Evolutionary conservation across 2,329 filamentous ascomycete species (phyloP), one percentile per base, ranked within the genome.

Genomic region (Apiospora koreana): DNA sequence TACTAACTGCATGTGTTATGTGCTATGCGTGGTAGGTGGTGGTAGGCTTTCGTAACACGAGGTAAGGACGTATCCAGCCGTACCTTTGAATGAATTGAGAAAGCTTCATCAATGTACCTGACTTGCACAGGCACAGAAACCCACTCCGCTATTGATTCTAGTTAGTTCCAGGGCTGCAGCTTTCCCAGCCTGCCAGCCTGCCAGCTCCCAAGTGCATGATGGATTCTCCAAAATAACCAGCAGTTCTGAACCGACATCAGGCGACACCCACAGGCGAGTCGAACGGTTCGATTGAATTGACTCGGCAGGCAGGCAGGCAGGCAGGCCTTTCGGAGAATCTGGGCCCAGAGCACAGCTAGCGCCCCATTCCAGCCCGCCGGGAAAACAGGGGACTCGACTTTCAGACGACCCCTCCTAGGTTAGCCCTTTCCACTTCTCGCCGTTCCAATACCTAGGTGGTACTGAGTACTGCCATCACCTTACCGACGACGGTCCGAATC

Each of bases 161-260:
- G 48, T 31, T 25, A 14, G 25, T 58, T 58, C 50, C 50, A 31
- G 50, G 2, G 45, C 23, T 50, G 50, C 50, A 31, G 50, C 50
- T 35, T 35, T n/a, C 48, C n/a, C 46, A 48, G n/a, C n/a, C n/a
- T 2, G n/a, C 42, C 14, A 16, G 42, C 42, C 42, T 23, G 45
- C 45, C 45, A 48, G 45, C 45, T n/a, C 8, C 45, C 7, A 23
- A 23, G 21, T 8, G 45, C n/a, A 18, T 12, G 28, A 21, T 8
- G 50, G 7, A 10, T n/a, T 31, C 54, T 38, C 54, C 54, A 62
- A 18, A 62, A 62, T 62, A 62, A 62, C 54, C 54, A 62, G 54
- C 54, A 62, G 54, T 38, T 62, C 54, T 62, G 31, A 62, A 62
- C 54, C 31, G 54, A 62, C 54, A 62, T 62, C 54, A 62, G 54